Percentiles rank a stretch among this genome's conserved stretches.
Conservation (phyloP, 805 yeast species). For the Suhomyces pyralidae region DNA sequence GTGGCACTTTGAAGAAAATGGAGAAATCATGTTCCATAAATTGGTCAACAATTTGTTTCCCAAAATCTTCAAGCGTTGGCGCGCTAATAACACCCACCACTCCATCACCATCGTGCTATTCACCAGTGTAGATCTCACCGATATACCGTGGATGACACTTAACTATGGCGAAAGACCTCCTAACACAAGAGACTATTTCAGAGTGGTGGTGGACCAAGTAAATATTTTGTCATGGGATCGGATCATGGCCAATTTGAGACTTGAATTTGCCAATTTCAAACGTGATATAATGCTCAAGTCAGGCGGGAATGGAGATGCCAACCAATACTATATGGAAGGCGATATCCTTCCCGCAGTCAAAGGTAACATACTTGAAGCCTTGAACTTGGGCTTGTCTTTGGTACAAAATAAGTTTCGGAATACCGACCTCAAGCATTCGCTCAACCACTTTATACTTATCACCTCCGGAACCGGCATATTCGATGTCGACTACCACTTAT, state of each 20-base stretch:
- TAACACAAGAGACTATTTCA: constrained; percentile 72
- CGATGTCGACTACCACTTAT: constrained; percentile 81
- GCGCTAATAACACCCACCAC: constrained; percentile 83
- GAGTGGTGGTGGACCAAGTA: constrained; percentile 95
- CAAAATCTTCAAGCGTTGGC: constrained; percentile 82
- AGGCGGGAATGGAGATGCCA: constrained; percentile 10
- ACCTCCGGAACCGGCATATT: constrained; percentile 93
- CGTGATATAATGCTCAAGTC: constrained; percentile 61
- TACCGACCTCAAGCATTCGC: constrained; percentile 83
- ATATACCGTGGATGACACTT: constrained; percentile 52
- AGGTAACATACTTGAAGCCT: constrained; percentile 84
- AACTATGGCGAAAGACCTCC: constrained; percentile 70
- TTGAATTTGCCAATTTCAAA: constrained; percentile 81
- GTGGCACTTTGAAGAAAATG: constrained; percentile 98
- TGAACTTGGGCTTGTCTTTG: constrained; percentile 77
- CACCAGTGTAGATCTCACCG: constrained; percentile 68
- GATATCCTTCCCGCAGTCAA: constrained; percentile 80
- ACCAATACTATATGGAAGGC: constrained; percentile 16
- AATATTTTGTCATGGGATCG: constrained; percentile 85
- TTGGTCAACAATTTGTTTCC: constrained; percentile 92
- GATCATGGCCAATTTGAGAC: constrained; percentile 81
- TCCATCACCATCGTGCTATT: constrained; percentile 85
- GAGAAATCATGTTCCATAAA: constrained; percentile 90
- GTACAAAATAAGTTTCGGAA: constrained; percentile 76
- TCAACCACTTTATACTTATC: constrained; percentile 83